These are phyloP conservation scores for Pseudogymnoascus sp. DNA, from an alignment of 2,329 filamentous ascomycete species.

Conservation along the genomic window DNA sequence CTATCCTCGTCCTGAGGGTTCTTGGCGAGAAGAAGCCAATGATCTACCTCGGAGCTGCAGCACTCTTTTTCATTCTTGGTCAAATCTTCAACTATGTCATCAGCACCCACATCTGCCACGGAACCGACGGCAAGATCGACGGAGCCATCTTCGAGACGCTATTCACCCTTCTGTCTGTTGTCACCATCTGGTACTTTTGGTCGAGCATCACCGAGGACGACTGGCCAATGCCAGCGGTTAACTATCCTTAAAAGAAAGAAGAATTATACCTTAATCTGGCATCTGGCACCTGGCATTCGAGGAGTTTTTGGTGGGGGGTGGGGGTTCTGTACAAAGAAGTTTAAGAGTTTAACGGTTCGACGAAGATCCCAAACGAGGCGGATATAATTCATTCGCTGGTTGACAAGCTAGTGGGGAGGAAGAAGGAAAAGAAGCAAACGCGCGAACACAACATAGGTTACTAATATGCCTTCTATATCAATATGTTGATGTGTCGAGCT, in stretches of 20 bases:
- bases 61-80: slow-evolving; percentile 76
- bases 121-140: slow-evolving; percentile 78
- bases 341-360: slow-evolving; percentile 1
- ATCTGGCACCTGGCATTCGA: slow-evolving; percentile 18
- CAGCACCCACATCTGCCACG: slow-evolving; percentile 82
- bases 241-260: slow-evolving; percentile 19
- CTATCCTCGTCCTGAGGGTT: slow-evolving; percentile 73
- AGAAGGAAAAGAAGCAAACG: neutral
- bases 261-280: slow-evolving; percentile 32
- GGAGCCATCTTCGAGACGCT: slow-evolving; percentile 87
- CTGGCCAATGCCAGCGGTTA: slow-evolving; percentile 59
- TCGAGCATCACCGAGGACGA: slow-evolving; percentile 98
- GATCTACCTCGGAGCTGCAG: slow-evolving; percentile 71
- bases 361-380: neutral
- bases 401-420: no score
- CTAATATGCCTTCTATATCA: slow-evolving; percentile 9
- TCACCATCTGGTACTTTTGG: slow-evolving; percentile 91
- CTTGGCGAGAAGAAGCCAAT: slow-evolving; percentile 88
- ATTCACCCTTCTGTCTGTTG: slow-evolving; percentile 79
- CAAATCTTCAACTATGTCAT: slow-evolving; percentile 96
- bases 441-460: neutral
- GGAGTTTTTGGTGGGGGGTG: neutral
- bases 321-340: slow-evolving; percentile 7
- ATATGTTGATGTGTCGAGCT: slow-evolving; percentile 3
- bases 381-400: slow-evolving; percentile 4